Base-by-base conservation (phyloP, 805 yeast species). In the Candida awuae region DNA sequence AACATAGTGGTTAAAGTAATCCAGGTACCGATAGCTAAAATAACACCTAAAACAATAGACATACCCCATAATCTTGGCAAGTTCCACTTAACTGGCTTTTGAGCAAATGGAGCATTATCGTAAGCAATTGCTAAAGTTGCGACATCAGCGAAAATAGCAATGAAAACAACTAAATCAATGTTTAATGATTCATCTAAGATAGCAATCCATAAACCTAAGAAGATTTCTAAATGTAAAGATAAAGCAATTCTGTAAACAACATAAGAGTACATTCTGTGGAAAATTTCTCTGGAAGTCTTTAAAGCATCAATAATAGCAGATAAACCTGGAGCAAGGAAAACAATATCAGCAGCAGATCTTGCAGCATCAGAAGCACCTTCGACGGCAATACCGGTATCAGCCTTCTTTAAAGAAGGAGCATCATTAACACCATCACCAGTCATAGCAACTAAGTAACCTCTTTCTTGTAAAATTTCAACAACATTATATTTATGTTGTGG, bases 371-470 rank as follows among this genome's bases (percentile, higher is more conserved):
- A 83, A 59, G 95, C 88, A 80, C 95, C 95, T 74, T 86, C 95
- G 67, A 86, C 95, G 61, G 97, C 96, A 74, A 87, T 87, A 81
- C 97, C 97, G 54, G 84, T 78, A 61, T 80, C 87, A 57, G 94
- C 94, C 77, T 86, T 86, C 86, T 86, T 86, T 71, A 86, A 77
- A 51, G 95, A 86, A 61, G 96, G 96, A 59, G 95, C 95, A 71
- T 86, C 96, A 75, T 86, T 86, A 65, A 86, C 95, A 84, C 96
- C 96, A 66, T 86, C 96, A 83, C 96, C 96, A 75, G 96, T 86
- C 96, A 86, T 86, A 69, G 95, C 96, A 71, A 87, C 94, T 71
- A 86, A 77, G 80, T 83, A 85, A 70, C 95, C 95, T 77, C 95
- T 81, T 66, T 80, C 76, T 75, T 86, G 95, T 68, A 86, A 77